A percentile compares a stretch with the other conserved stretches of the same genome.
Conservation (phyloP, 305 asterid species). For the Fraxinus dipetala region DNA sequence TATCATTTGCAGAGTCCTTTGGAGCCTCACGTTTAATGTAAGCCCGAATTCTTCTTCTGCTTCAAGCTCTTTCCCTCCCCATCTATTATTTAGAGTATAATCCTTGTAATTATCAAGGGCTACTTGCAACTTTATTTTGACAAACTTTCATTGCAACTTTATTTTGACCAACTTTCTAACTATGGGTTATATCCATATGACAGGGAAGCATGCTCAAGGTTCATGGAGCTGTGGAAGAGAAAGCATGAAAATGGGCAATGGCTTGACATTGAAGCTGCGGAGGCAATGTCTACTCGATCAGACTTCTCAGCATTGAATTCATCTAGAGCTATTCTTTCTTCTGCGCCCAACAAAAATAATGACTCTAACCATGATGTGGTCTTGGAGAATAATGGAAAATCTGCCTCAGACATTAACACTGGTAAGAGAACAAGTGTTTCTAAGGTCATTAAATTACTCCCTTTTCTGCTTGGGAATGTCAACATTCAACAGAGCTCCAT, state of each 20-base stretch:
- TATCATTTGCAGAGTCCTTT: slow-evolving; percentile 80
- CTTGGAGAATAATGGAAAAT: slow-evolving; percentile 46
- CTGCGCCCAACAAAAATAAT: slow-evolving; percentile 43
- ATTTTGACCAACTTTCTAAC: slow-evolving; percentile 1
- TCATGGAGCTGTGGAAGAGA: slow-evolving; percentile 71
- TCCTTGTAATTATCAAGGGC: slow-evolving; percentile 1
- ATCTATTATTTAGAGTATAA: slow-evolving; percentile 2
- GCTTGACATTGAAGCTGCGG: slow-evolving; percentile 81
- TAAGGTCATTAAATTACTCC: not conserved
- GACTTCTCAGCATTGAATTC: slow-evolving; percentile 54
- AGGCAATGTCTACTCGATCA: slow-evolving; percentile 47
- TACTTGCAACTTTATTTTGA: not conserved
- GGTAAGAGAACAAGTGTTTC: slow-evolving; percentile 42
- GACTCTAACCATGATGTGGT: slow-evolving; percentile 43
- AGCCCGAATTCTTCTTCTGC: slow-evolving; percentile 24
- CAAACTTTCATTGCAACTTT: not conserved
- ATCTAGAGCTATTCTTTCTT: slow-evolving; percentile 60
- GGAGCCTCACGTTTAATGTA: slow-evolving; percentile 83
- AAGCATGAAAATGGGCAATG: slow-evolving; percentile 85
- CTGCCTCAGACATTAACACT: slow-evolving; percentile 32
- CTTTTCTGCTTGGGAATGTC: not conserved
- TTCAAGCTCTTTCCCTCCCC: not conserved
- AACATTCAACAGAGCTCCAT: slow-evolving; percentile 4
- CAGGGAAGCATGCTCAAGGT: slow-evolving; percentile 89
- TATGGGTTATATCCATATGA: slow-evolving; percentile 18